These are phyloP conservation scores for Acanthamoeba sp. DNA, from an alignment of 208 protist genomes.

Conservation along the genomic window DNA sequence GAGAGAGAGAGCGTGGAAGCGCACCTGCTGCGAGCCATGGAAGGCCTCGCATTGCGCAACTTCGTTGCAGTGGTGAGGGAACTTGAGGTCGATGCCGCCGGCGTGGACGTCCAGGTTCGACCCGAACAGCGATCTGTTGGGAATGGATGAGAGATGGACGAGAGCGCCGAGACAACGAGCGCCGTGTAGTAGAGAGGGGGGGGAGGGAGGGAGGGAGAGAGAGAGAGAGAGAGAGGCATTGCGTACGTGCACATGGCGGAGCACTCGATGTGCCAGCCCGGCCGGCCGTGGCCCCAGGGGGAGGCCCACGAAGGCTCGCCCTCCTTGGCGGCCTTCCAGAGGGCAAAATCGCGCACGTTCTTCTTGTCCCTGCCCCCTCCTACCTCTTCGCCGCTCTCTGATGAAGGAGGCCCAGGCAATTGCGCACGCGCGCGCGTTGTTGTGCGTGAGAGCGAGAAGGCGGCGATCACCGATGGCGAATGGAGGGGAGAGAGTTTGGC, in stretches of 20 bases:
- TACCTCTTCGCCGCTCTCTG: constrained; percentile 92
- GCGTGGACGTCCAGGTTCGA: constrained; percentile 97
- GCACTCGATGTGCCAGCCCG: constrained; percentile 99
- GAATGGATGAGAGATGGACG: background rate
- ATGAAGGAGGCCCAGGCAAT: constrained; percentile 55
- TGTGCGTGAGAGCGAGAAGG: too few relatives aligned
- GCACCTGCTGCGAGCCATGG: background rate
- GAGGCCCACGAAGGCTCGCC: constrained; percentile 96
- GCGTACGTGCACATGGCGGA: constrained; percentile 96
- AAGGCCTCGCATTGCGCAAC: constrained; percentile 96
- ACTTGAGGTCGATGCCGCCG: constrained; percentile 98
- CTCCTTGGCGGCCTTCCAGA: constrained; percentile 97
- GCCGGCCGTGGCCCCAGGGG: constrained; percentile 94
- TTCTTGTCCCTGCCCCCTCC: constrained; percentile 94
- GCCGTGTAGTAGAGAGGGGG: background rate
- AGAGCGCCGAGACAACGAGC: background rate
- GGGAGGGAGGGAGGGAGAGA: background rate
- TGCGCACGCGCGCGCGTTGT: background rate
- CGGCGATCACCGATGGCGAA: too few relatives aligned
- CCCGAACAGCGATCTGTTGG: constrained; percentile 90
- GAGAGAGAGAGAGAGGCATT: background rate
- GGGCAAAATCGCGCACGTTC: constrained; percentile 96
- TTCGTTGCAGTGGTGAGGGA: constrained; percentile 99
- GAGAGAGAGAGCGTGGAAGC: background rate
- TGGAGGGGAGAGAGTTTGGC: too few relatives aligned